Evolutionary conservation across 106 monocot genomes (phyloP).

Genomic region (Dendrobium officinale): DNA sequence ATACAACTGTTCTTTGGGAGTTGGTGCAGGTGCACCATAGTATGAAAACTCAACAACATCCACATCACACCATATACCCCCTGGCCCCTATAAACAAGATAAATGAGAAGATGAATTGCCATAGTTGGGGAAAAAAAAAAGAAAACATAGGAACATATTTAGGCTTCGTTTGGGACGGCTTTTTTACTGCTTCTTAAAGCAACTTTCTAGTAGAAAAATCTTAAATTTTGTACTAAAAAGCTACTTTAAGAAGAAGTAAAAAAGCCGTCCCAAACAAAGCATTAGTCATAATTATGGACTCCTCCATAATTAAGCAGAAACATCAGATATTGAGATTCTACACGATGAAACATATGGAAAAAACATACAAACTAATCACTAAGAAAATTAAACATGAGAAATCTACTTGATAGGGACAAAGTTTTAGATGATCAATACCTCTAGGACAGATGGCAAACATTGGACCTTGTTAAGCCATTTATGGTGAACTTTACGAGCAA

Average conservation of each 20-base stretch:
- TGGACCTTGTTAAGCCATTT: constrained; percentile 76
- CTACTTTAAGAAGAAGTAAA: too few species aligned
- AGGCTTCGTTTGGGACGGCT: too few species aligned
- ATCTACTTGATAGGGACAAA: not conserved
- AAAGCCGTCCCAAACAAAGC: too few species aligned
- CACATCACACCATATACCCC: constrained; percentile 97
- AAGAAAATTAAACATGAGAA: too few species aligned
- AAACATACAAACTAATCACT: too few species aligned
- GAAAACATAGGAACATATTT: not conserved
- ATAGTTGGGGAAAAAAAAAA: not conserved
- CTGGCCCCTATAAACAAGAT: constrained; percentile 51
- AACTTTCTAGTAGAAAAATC: too few species aligned
- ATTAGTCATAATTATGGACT: too few species aligned
- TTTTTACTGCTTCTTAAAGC: too few species aligned
- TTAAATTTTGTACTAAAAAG: too few species aligned
- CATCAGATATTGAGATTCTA: too few species aligned
- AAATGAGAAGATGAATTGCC: not conserved
- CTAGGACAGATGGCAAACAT: constrained; percentile 73
- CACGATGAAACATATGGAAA: too few species aligned
- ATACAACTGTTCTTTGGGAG: constrained; percentile 88
- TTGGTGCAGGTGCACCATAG: constrained; percentile 83
- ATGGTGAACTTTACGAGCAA: constrained; percentile 85
- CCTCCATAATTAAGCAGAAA: too few species aligned
- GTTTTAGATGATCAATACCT: constrained; percentile 30
- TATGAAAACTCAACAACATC: constrained; percentile 98